Evolutionary conservation across 495 filamentous ascomycete species (phyloP), one percentile per base, ranked within the genome.

Genomic region (Sordaria brevicollis): DNA sequence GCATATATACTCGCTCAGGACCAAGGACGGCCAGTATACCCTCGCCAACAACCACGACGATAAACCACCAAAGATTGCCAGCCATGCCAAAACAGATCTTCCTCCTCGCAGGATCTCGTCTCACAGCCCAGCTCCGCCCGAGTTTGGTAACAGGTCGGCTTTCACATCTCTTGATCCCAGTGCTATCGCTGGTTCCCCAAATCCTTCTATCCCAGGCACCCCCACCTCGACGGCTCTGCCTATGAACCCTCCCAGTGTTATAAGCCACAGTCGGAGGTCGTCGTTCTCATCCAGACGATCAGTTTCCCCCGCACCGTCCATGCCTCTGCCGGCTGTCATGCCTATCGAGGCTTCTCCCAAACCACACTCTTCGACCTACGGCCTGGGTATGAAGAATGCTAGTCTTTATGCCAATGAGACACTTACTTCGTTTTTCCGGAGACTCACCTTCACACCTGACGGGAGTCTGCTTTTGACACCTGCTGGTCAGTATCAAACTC

Each of bases 361-460:
- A 68, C 88, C 93, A 9, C 87, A 86, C 38, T 70, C 85, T 31
- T 79, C 84, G 37, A 81, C 76, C 54, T 81, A 84, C 33, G 84
- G 88, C 19, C 67, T 90, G 39, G 92, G 90, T 4, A 87, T 92
- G 54, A 90, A 88, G 76, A 97, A 97, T 73, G 87, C 94, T 41
- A 94, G 88, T 69, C 89, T 98, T 39, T 99, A 99, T 79, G 93
- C 91, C n/a, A 97, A 96, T 70, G 96, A 99, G 80, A 97, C 93
- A 0, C 88, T 97, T 36, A 98, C 93, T 0, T 98, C 96, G 3
- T 99, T 99, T 81, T 99, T 99, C 83, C 86, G 96, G 54, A 88
- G 96, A 37, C 82, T 99, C 43, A 93, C 96, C 0, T 99, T 98
- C 77, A 90, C 96, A 7, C 93, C 96, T 2, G 96, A 98, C 75